Evolutionary conservation across 306 rosid species (phyloP), one percentile per base, ranked within the genome.

Genomic region (Glycyrrhiza uralensis): DNA sequence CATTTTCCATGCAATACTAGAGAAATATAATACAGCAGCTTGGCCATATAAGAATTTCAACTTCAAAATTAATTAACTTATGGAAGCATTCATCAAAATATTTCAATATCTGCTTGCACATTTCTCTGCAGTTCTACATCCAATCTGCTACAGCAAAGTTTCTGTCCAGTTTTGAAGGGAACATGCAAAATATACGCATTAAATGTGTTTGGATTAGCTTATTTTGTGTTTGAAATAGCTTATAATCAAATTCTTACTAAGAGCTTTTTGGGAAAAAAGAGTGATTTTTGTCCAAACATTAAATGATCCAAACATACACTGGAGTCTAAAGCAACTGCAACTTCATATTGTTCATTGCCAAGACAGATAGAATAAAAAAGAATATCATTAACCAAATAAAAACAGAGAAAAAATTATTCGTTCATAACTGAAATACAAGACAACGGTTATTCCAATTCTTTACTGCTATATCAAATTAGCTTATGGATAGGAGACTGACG

Each of bases 401-500:
- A 75, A 22, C 52, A 42, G 32, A 22, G 13, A 30, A 30, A 32
- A 63, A 64, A 57, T 22, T 23, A 64, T 33, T 55, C 20, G 55
- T 50, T 57, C 59, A 65, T 47, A 46, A 49, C 17, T 64, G 47
- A 65, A 75, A 45, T 64, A 29, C 7, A 55, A 19, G 17, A 76
- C 47, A 69, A 18, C 17, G 75, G n/a, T 17, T 13, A 46, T 36
- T 57, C 32, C 44, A 56, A 11, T 24, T 4, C 64, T 62, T 69
- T 33, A 61, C 32, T 33, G 51, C 18, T 24, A 35, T 46, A 71
- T 70, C 1, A 1, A 64, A 76, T 51, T 19, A 78, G 71, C 69
- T 56, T 39, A 69, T 22, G 65, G 54, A 56, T 69, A 76, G 69
- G 60, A 39, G 56, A 80, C 98, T 94, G 60, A 94, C 97, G 96